Evolutionary conservation across 768 basidiomycete genomes (phyloP), one percentile per base, ranked within the genome.

Genomic region (Tricholoma hemisulphureum): DNA sequence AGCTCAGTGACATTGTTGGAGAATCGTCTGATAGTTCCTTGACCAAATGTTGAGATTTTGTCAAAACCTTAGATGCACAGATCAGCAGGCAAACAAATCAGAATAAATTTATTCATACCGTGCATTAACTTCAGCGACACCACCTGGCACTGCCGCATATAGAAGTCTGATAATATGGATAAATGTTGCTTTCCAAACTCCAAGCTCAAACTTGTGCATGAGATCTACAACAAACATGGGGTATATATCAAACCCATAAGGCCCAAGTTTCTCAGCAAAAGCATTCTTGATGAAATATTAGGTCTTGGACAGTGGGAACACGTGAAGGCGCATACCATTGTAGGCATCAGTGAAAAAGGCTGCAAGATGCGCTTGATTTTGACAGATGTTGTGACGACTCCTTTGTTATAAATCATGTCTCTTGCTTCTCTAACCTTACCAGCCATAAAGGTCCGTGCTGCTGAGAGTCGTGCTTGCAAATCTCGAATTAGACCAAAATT

Each of bases 191-290:
- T 73, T 75, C 70, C 70, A 75, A 6, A 71, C 71, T 2, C 75
- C 74, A 0, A 75, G 66, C 55, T 76, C 74, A 57, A 74, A 61
- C 53, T 76, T 73, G 58, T 75, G 75, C 58, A 76, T 48, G 16
- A 75, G 60, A 51, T 75, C 74, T 0, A 65, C 56, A 2, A 66
- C 65, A 8, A 74, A 58, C 63, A 74, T 66, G 4, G 50, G n/a
- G 46, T 62, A 70, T 21, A 62, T 26, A 50, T 68, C 61, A 51
- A 73, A 64, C 7, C 58, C 60, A 45, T 58, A 57, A 10, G 10
- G n/a, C 21, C 51, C 53, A 4, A 72, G 54, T 1, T 43, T 28
- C 9, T 50, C 16, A 1, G 67, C 59, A 55, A 75, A 73, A 2
- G 71, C 67, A 64, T 73, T 74, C 73, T 75, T 6, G 18, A 23